Base-by-base conservation (phyloP, 176 grass and related monocot species). In the Tuctoria greenei region DNA sequence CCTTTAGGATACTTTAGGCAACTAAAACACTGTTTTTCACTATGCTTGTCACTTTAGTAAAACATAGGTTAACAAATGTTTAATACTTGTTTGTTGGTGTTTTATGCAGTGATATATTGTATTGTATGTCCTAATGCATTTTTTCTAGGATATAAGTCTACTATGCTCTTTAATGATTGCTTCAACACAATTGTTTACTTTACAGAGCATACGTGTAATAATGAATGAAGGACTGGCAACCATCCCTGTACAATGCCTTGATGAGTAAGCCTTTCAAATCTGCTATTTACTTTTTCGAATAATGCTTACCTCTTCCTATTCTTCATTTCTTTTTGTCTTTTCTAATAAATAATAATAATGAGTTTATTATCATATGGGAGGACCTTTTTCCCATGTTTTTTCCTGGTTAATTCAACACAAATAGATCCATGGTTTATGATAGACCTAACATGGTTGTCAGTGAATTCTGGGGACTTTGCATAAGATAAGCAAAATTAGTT, bases 151-250 rank as follows among this genome's bases (percentile, higher is more conserved):
- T 75, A 82, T 75, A 81, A 57, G 62, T 67, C 40, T 41, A 43
- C 23, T 12, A 18, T 43, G 34, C 54, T 64, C 16, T 78, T 70
- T 60, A 52, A 57, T 72, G 58, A 45, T 61, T 78, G 49, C 13
- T 64, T 82, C 27, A 84, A 81, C 70, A 40, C 20, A 18, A 64
- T 66, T 10, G 20, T 88, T 92, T 86, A 38, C 73, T 77, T 79
- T 92, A 64, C 87, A 98, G 95, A 94, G 95, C 44, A 74, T 94
- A 83, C 95, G 95, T 39, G 86, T 94, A 61, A 94, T 98, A 71
- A 98, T 98, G 95, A 98, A 98, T 74, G 95, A 98, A 85, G 95
- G 92, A 72, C 81, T 98, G 58, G 81, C 91, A 65, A 89, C 89
- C 40, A 92, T 98, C 68, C 95, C 95, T 74, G 74, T 74, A 73